Evolutionary conservation across 2,329 filamentous ascomycete genomes (phyloP).

Genomic region (Biscogniauxia marginata): DNA sequence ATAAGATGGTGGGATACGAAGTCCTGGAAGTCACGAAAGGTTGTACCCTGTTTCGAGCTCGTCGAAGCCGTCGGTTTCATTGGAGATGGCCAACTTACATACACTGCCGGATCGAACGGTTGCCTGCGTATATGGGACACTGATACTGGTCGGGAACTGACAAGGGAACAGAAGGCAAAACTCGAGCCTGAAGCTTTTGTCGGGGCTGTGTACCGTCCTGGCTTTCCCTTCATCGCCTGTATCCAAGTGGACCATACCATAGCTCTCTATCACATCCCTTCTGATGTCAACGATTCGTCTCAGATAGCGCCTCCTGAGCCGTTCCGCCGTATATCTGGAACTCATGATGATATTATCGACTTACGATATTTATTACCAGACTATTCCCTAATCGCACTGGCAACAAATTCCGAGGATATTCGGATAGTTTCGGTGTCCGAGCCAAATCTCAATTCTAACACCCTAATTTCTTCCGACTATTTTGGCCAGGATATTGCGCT

Average conservation of each 20-base stretch:
- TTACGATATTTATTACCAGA: slow-evolving; percentile 81
- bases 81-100: slow-evolving; percentile 67
- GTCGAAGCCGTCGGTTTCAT: slow-evolving; percentile 84
- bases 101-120: slow-evolving; percentile 82
- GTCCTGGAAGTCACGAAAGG: slow-evolving; percentile 79
- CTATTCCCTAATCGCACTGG: slow-evolving; percentile 79
- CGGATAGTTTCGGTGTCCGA: slow-evolving; percentile 74
- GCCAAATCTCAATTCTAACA: slow-evolving; percentile 29
- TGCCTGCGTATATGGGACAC: slow-evolving; percentile 81
- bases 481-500: slow-evolving; percentile 89
- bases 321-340: slow-evolving; percentile 83
- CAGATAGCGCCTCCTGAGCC: slow-evolving; percentile 46
- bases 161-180: slow-evolving; percentile 64
- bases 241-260: slow-evolving; percentile 89
- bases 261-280: slow-evolving; percentile 62
- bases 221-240: slow-evolving; percentile 70
- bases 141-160: slow-evolving; percentile 74
- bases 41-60: slow-evolving; percentile 81
- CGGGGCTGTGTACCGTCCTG: slow-evolving; percentile 64
- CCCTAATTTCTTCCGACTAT: slow-evolving; percentile 49
- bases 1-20: slow-evolving; percentile 86
- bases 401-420: slow-evolving; percentile 93
- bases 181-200: slow-evolving; percentile 67
- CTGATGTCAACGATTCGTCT: slow-evolving; percentile 34
- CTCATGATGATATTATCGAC: slow-evolving; percentile 97